Conservation (phyloP, 1,284 basidiomycete species). For the Agaricales sp. region DNA sequence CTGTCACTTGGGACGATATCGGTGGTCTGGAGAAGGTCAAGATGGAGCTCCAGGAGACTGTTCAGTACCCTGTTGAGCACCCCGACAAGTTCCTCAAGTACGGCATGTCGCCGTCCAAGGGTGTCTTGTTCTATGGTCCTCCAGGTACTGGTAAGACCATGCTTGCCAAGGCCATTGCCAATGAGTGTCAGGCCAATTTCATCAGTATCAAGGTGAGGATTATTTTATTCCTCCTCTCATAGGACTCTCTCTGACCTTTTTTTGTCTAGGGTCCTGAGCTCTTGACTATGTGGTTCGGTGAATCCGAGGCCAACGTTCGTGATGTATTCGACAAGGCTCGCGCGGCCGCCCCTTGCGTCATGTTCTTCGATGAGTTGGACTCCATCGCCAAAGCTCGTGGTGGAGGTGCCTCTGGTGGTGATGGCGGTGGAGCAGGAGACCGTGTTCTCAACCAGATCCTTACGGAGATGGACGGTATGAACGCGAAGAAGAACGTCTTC, state of each 20-base stretch:
- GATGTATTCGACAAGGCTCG: constrained; percentile 99
- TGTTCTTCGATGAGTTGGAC: constrained; percentile 99
- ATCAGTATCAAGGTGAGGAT: constrained; percentile 78
- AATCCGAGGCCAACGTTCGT: constrained; percentile 98
- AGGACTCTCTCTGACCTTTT: constrained; percentile 13
- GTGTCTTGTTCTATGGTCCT: constrained; percentile 95
- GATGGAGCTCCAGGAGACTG: constrained; percentile 97
- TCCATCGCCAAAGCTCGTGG: constrained; percentile 98
- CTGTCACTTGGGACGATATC: constrained; percentile 94
- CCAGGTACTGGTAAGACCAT: constrained; percentile 96
- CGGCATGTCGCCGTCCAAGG: constrained; percentile 98
- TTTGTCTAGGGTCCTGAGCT: constrained; percentile 80
- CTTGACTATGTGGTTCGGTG: constrained; percentile 99
- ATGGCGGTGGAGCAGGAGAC: constrained; percentile 92
- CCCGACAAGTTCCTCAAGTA: constrained; percentile 99
- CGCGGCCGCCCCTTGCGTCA: constrained; percentile 96
- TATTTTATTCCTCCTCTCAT: neutral
- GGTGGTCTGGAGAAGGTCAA: constrained; percentile 99
- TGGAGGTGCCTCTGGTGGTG: constrained; percentile 61
- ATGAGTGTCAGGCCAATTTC: constrained; percentile 99
- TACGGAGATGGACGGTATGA: constrained; percentile 99
- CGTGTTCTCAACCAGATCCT: constrained; percentile 96
- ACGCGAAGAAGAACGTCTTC: constrained; percentile 98
- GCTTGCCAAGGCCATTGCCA: constrained; percentile 95
- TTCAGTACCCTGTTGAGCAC: constrained; percentile 99